Conservation (phyloP, 1,284 basidiomycete species). For the Ganoderma boninense region DNA sequence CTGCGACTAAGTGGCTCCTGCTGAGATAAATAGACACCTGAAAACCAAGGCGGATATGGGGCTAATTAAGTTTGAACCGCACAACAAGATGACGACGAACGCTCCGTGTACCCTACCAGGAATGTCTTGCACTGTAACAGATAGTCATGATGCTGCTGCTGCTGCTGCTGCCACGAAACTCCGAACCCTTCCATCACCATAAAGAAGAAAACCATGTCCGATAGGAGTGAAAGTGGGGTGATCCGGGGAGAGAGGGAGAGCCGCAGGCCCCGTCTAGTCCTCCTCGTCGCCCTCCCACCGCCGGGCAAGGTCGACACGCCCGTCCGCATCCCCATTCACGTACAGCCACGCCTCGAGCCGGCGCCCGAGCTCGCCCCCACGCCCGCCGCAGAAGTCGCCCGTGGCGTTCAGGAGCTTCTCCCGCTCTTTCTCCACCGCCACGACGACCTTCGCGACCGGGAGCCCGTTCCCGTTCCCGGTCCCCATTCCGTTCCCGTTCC, state of each 20-base stretch:
- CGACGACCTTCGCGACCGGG: constrained; percentile 36
- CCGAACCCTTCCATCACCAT: background rate
- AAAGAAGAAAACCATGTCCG: background rate
- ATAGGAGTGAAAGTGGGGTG: background rate
- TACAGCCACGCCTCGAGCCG: constrained; percentile 75
- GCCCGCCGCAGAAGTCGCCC: constrained; percentile 78
- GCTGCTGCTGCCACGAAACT: background rate
- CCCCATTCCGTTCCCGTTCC: constrained; percentile 3
- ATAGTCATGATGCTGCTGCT: background rate
- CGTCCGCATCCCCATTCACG: constrained; percentile 44
- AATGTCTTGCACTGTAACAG: background rate
- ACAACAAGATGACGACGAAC: background rate
- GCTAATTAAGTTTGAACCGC: background rate
- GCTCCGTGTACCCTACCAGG: background rate
- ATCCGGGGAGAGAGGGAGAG: no score
- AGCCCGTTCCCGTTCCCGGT: constrained; percentile 8
- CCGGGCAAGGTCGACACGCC: constrained; percentile 37
- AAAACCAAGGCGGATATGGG: background rate
- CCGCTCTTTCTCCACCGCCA: constrained; percentile 62
- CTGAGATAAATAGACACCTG: constrained; percentile 16
- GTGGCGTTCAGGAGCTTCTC: constrained; percentile 73
- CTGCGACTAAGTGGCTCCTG: background rate
- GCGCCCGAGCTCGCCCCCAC: constrained; percentile 77
- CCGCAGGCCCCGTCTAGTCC: background rate
- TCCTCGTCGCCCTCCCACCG: constrained; percentile 42